Base-by-base conservation (phyloP, 106 monocot genomes). In the Dioscorea dumetorum region DNA sequence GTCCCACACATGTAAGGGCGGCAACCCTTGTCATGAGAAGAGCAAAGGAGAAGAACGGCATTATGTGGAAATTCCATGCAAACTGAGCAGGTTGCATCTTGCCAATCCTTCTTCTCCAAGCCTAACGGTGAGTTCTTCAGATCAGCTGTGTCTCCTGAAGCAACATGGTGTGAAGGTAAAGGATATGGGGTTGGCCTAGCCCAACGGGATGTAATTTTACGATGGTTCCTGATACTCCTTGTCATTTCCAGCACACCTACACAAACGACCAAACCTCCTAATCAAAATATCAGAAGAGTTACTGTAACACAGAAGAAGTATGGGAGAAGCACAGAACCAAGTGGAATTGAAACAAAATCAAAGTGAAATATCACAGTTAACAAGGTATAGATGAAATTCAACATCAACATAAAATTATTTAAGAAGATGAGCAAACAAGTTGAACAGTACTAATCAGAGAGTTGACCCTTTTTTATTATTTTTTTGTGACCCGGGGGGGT, bases 21-120 rank as follows among this genome's bases (percentile, higher is more conserved):
- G 21, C 66, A 66, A 18, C 66, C 66, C 49, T 66, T 66, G 49
- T 66, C 66, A 22, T 66, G 23, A 19, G 66, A 66, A 24, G 66
- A 66, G 21, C 66, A 66, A n/a, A 66, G 66, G 50, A 66, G 66
- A 19, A 66, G 50, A 19, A 66, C 66, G 11, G 66, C 66, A 50
- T 66, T 66, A 20, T 66, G 66, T 21, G 66, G 66, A 22, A 24
- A 66, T 21, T 66, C 66, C 66, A 66, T 66, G 66, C 66, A 66
- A 9, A 66, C 66, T 48, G 66, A 66, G 22, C 66, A 66, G 20
- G 66, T 66, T 10, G 49, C 66, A 23, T 66, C 66, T 22, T 66
- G n/a, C 66, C 66, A 66, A 23, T 66, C 66, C 11, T 14, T 49
- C 17, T 66, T 50, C 66, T 66, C 21, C 12, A 66, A 12, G 20